Evolutionary conservation across 306 rosid species (phyloP), one percentile per base, ranked within the genome.

Genomic region (Abrus pulchellus): DNA sequence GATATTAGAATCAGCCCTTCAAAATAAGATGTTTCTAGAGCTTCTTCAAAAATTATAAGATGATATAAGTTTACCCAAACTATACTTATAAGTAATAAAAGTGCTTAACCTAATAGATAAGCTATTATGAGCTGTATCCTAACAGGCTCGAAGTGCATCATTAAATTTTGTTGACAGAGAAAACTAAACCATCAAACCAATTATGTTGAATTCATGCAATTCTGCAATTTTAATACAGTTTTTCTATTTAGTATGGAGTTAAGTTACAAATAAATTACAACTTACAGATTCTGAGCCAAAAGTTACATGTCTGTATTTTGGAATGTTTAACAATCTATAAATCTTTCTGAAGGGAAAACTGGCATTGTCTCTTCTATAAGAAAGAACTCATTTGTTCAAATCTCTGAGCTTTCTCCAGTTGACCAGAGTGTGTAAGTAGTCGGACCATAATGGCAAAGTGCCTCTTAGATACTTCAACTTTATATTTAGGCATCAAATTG

Each of bases 341-440:
- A 33, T 60, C 3, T 61, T 80, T 28, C 56, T 74, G 48, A 48
- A 41, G 82, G 55, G 75, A 53, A 78, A 82, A 38, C 48, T 48
- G 41, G 11, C 20, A 40, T 13, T 9, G 54, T 75, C 64, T 20
- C 7, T 28, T 34, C 80, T 74, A 86, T 28, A 72, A 74, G 75
- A 85, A 86, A 65, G 92, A 87, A 69, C 89, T 73, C 89, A 87
- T 77, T 44, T 76, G 78, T 50, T 79, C 43, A 79, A 83, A 87
- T 81, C 89, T 87, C 68, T 74, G 85, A 72, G 97, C 98, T 71
- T 89, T 91, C 54, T 90, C 86, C 1, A 68, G 10, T 7, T 81
- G 86, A 78, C 98, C 97, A 74, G 64, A 78, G 7, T 85, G 90
- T 50, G 85, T 85, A 36, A 93, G 92, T 82, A 93, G 87, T 53